These are phyloP conservation scores for Trichoderma erinaceum DNA, from an alignment of 495 filamentous ascomycete genomes.

Conservation along the genomic window DNA sequence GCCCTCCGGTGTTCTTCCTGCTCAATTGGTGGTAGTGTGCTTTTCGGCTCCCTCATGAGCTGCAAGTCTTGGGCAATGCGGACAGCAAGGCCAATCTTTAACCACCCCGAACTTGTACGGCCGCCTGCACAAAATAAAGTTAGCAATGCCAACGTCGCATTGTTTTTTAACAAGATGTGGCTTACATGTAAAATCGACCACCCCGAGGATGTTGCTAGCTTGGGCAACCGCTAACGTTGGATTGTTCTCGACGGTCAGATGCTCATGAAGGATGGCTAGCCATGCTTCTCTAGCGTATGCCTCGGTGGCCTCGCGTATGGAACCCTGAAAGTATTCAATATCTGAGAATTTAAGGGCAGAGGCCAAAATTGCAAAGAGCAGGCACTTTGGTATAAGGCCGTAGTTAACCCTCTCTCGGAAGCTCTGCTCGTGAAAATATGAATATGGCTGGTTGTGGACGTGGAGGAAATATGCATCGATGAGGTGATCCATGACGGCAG, in stretches of 20 bases:
- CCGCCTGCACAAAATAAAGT: background rate
- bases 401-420: slow-evolving; percentile 1
- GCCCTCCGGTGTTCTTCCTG: slow-evolving; percentile 3
- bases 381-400: background rate
- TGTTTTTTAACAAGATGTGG: background rate
- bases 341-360: slow-evolving; percentile 6
- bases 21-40: background rate
- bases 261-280: background rate
- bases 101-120: background rate
- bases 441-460: slow-evolving; percentile 1
- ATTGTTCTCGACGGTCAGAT: slow-evolving; percentile 2
- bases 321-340: background rate
- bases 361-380: background rate
- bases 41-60: slow-evolving; percentile 1
- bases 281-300: slow-evolving; percentile 4
- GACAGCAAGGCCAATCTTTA: slow-evolving; percentile 9
- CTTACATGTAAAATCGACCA: slow-evolving; percentile 11
- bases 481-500: slow-evolving; percentile 3
- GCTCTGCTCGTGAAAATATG: slow-evolving; percentile 9
- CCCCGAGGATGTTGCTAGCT: background rate
- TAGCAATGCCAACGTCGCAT: background rate
- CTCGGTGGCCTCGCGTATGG: background rate
- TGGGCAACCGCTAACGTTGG: background rate
- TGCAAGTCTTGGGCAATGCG: slow-evolving; percentile 7
- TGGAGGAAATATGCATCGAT: slow-evolving; percentile 9